phyloP scores from a whole-genome alignment of 139 green algal species.

The Mesotaenium endlicherianum region DNA sequence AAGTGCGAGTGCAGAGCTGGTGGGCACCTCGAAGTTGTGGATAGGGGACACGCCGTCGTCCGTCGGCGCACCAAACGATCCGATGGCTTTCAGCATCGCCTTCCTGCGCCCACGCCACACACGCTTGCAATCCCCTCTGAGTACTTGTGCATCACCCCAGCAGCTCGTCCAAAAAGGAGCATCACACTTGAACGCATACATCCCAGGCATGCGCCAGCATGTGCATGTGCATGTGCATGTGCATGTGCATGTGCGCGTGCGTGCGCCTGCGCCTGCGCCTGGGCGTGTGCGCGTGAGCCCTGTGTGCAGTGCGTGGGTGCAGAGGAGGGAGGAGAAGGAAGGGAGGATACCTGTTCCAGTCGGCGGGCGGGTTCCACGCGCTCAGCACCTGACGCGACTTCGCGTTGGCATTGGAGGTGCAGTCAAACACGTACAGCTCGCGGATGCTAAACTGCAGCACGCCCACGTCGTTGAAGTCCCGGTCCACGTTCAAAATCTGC shows the following conservation, averaged over 20 bases:
- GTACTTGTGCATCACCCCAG: background rate
- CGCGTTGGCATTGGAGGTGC: no score
- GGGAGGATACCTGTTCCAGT: conserved; percentile 8
- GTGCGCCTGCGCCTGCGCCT: background rate
- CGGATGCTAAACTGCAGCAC: conserved; percentile 2
- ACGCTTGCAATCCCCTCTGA: background rate
- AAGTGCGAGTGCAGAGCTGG: no score
- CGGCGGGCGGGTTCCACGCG: conserved; percentile 35
- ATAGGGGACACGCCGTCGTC: conserved; percentile 20
- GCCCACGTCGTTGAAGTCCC: conserved; percentile 42
- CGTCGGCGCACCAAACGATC: background rate
- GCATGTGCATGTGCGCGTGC: background rate
- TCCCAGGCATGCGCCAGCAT: background rate
- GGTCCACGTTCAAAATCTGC: conserved; percentile 33
- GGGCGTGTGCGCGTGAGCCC: background rate
- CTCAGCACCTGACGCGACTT: background rate
- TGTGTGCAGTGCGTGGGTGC: background rate
- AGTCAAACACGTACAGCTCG: no score
- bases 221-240: no score
- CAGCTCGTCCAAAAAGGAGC: background rate
- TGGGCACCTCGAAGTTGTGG: conserved; percentile 21
- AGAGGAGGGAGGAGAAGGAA: background rate
- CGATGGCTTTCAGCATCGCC: conserved; percentile 7
- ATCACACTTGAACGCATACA: background rate
- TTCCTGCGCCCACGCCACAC: background rate